Evolutionary conservation across 306 rosid genomes (phyloP).

Genomic region (Ochetophila trinervis): DNA sequence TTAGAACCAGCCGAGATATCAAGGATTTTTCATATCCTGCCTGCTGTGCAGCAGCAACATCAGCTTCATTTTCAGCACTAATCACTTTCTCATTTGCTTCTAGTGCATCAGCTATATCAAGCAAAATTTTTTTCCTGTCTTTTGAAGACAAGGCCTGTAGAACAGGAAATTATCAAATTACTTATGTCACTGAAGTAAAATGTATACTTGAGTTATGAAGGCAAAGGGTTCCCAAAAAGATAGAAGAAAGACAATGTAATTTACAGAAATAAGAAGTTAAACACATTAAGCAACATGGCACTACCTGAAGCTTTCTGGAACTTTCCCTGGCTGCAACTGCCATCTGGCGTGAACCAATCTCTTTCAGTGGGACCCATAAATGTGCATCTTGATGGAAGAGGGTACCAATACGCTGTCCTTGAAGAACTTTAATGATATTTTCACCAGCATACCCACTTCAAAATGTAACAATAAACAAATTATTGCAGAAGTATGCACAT

Average conservation of each 20-base stretch:
- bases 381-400: conserved; percentile 92
- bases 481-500: conserved; percentile 20
- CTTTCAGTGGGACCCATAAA: conserved; percentile 62
- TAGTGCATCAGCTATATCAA: conserved; percentile 87
- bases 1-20: conserved; percentile 74
- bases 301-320: conserved; percentile 93
- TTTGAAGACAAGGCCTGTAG: conserved; percentile 70
- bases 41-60: conserved; percentile 66
- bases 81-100: conserved; percentile 65
- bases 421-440: conserved; percentile 72
- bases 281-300: conserved; percentile 12
- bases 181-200: conserved; percentile 22
- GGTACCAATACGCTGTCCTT: conserved; percentile 87
- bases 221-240: not conserved
- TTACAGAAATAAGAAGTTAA: not conserved
- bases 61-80: conserved; percentile 79
- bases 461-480: conserved; percentile 19
- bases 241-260: conserved; percentile 1
- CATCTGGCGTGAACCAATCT: conserved; percentile 74
- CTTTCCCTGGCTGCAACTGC: conserved; percentile 97
- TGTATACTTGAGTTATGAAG: not conserved
- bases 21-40: conserved; percentile 81
- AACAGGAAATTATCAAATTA: conserved; percentile 25
- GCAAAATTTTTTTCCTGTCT: conserved; percentile 75
- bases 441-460: conserved; percentile 76